These are phyloP conservation scores for Suillus decipiens DNA, from an alignment of 768 basidiomycete genomes.

Conservation along the genomic window DNA sequence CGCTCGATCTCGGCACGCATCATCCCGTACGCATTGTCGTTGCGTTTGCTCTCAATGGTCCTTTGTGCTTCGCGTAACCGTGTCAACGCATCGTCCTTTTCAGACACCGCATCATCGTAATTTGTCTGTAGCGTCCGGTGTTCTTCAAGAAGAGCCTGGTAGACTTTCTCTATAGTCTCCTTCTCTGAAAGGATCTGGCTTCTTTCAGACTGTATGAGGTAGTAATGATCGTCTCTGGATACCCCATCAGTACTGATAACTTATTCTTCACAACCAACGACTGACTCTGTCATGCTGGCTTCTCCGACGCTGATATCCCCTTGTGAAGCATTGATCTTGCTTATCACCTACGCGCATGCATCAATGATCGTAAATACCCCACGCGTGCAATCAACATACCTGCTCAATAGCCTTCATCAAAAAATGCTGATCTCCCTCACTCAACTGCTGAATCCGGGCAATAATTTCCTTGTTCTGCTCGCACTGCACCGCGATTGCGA, in stretches of 20 bases:
- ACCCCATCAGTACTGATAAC: slow-evolving; percentile 13
- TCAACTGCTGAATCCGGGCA: slow-evolving; percentile 81
- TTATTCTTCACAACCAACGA: slow-evolving; percentile 17
- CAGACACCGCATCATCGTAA: slow-evolving; percentile 73
- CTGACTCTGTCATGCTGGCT: slow-evolving; percentile 78
- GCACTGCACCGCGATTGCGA: slow-evolving; percentile 88
- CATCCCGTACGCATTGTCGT: slow-evolving; percentile 74
- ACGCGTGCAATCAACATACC: slow-evolving; percentile 40
- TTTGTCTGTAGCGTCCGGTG: slow-evolving; percentile 73
- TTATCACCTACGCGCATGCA: slow-evolving; percentile 60
- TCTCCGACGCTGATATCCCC: slow-evolving; percentile 53
- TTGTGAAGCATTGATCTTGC: slow-evolving; percentile 59
- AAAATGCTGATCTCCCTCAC: slow-evolving; percentile 81
- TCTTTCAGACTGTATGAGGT: slow-evolving; percentile 78
- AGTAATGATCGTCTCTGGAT: slow-evolving; percentile 86
- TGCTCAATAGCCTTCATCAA: slow-evolving; percentile 95
- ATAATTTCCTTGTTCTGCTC: slow-evolving; percentile 88
- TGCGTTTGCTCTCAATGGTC: slow-evolving; percentile 60
- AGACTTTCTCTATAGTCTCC: slow-evolving; percentile 81
- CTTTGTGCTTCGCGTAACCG: slow-evolving; percentile 62
- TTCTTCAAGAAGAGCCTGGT: slow-evolving; percentile 73
- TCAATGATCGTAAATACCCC: slow-evolving; percentile 5
- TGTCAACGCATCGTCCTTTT: slow-evolving; percentile 74
- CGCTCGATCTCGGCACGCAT: slow-evolving; percentile 82
- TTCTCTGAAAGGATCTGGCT: slow-evolving; percentile 81